phyloP scores from a whole-genome alignment of 371 early-diverging fungal genomes.

The Mortierella sp. region DNA sequence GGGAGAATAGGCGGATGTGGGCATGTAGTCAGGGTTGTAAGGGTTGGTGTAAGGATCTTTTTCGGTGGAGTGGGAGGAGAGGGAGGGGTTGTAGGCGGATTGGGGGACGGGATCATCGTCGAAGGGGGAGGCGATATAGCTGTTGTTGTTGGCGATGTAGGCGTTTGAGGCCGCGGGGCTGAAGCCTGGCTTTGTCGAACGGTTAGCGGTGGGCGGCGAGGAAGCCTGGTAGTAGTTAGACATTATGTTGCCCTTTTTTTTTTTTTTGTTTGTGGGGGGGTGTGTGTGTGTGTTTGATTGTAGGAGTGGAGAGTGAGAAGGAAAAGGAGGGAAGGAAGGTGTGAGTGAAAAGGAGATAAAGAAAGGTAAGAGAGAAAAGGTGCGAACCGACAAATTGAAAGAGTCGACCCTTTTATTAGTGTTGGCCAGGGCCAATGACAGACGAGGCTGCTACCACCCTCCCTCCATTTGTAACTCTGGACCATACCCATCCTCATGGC shows the following conservation, averaged over 20 bases:
- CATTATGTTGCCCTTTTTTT: neutral
- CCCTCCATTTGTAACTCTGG: neutral
- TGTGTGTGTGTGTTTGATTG: neutral
- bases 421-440: neutral
- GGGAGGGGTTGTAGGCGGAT: slow-evolving; percentile 15
- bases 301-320: neutral
- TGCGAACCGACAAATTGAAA: neutral
- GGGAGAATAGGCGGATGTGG: slow-evolving; percentile 7
- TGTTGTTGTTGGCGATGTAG: slow-evolving; percentile 22
- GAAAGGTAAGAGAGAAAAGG: slow-evolving; percentile 4
- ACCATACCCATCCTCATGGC: neutral
- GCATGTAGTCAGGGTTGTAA: slow-evolving; percentile 50
- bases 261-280: neutral
- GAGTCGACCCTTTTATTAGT: neutral
- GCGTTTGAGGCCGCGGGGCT: slow-evolving; percentile 13
- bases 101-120: slow-evolving; percentile 42
- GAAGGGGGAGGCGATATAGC: slow-evolving; percentile 51
- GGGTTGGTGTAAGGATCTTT: slow-evolving; percentile 34
- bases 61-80: slow-evolving; percentile 11
- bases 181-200: slow-evolving; percentile 28
- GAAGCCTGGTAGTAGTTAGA: slow-evolving; percentile 24
- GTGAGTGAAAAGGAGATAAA: neutral
- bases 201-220: slow-evolving; percentile 13
- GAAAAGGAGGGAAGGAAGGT: no score
- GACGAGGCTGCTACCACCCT: neutral